Evolutionary conservation across 257 asterid species (phyloP), one percentile per base, ranked within the genome.

Genomic region (Ilex asprella): DNA sequence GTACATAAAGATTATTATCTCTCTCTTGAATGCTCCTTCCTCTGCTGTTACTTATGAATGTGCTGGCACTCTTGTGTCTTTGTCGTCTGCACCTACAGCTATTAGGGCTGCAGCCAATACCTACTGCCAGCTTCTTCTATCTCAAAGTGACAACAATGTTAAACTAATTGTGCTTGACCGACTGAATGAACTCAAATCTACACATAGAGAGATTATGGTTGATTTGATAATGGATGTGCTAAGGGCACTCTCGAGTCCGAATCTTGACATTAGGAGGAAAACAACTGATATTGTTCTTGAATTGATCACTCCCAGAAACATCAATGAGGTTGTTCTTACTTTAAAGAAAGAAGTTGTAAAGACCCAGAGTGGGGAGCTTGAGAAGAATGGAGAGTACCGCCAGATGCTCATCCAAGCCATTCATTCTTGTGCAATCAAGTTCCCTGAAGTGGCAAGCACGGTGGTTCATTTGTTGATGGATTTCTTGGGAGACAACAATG

Each of bases 401-500:
- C 97, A 90, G 67, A 83, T 90, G 92, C 95, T 90, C 75, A 90
- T 90, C 70, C 95, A 90, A 83, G 95, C 97, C 55, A 90, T 90
- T 62, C 97, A 90, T 85, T 83, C 88, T 13, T 90, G 97, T 76
- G 97, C 97, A 2, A 81, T 90, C 61, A 90, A 87, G 75, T 90
- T 90, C 81, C 95, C 97, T 31, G 97, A 87, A 70, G 97, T 90
- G 27, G 97, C 97, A 62, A 90, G 93, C 78, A 90, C 97, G 2
- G 97, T 90, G 64, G 97, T 90, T 56, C 97, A 90, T 68, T 67
- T 90, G 65, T 78, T 90, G 84, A 90, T 90, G 97, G 97, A 90
- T 78, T 90, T 90, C 87, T 74, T 90, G 84, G 97, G 97, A 62
- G 97, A 90, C 77, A 90, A 72, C 86, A 90, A 87, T 64, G 84